A percentile compares a stretch with the other conserved stretches of the same genome.
Conservation (phyloP, 768 basidiomycete species). For the Vararia minispora region DNA sequence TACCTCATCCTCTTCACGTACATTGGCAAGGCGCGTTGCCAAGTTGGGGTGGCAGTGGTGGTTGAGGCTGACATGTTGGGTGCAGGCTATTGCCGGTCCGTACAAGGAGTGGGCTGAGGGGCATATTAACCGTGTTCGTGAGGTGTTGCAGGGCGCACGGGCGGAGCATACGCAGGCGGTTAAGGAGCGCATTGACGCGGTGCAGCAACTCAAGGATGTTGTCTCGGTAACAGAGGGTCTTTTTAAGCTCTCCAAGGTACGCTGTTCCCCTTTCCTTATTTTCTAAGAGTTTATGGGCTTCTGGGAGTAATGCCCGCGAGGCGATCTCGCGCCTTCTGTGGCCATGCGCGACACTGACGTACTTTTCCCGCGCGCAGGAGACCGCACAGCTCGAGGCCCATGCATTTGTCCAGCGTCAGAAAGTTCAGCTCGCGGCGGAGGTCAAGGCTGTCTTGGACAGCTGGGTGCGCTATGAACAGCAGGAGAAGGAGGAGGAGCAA, state of each 20-base stretch:
- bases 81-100: conserved; percentile 68
- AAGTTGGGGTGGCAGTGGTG: not conserved
- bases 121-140: conserved; percentile 76
- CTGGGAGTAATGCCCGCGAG: no score
- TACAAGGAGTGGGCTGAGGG: conserved; percentile 89
- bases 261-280: conserved; percentile 11
- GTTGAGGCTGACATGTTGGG: conserved; percentile 10
- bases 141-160: conserved; percentile 71
- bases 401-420: conserved; percentile 85
- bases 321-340: no score
- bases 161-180: conserved; percentile 89
- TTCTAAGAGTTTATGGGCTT: no score
- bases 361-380: conserved; percentile 38
- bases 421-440: conserved; percentile 76
- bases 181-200: conserved; percentile 83
- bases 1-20: conserved; percentile 75
- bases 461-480: conserved; percentile 97
- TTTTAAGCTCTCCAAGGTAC: conserved; percentile 85
- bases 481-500: conserved; percentile 94
- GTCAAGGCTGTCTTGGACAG: conserved; percentile 92
- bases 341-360: no score
- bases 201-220: conserved; percentile 93
- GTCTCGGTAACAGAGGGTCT: conserved; percentile 83
- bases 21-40: conserved; percentile 58
- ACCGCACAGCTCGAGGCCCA: conserved; percentile 85